Conservation (phyloP, 257 asterid genomes). For the Jacaranda mimosifolia region DNA sequence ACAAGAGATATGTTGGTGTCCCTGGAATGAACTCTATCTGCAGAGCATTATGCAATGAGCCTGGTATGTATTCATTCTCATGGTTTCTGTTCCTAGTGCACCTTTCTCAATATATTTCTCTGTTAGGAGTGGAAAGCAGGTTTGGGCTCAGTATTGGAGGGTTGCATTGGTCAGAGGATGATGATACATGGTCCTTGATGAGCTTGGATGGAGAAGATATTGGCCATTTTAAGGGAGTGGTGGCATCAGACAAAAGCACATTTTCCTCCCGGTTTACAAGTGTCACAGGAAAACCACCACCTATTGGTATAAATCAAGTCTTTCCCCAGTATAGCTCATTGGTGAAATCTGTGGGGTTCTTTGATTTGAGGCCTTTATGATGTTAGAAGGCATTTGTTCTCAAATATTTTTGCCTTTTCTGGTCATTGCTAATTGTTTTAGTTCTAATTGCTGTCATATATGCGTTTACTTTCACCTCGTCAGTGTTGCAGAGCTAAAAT, state of each 20-base stretch:
- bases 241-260: conserved; percentile 78
- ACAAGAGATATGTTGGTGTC: conserved; percentile 77
- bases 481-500: background rate
- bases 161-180: conserved; percentile 71
- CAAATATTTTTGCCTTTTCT: background rate
- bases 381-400: conserved; percentile 10
- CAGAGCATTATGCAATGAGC: conserved; percentile 74
- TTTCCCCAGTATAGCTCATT: conserved; percentile 4
- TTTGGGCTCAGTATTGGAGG: conserved; percentile 76
- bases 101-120: conserved; percentile 24
- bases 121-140: conserved; percentile 74
- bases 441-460: background rate
- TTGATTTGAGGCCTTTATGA: conserved; percentile 9
- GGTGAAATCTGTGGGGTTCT: background rate
- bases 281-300: conserved; percentile 78
- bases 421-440: conserved; percentile 2
- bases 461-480: background rate
- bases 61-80: conserved; percentile 56
- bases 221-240: conserved; percentile 80
- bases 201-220: conserved; percentile 72
- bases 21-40: conserved; percentile 96
- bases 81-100: conserved; percentile 24
- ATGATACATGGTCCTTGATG: conserved; percentile 72
- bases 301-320: conserved; percentile 60
- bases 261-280: conserved; percentile 71